These are phyloP conservation scores for Zymoseptoria passerinii DNA, from an alignment of 2,329 filamentous ascomycete species.

Conservation along the genomic window DNA sequence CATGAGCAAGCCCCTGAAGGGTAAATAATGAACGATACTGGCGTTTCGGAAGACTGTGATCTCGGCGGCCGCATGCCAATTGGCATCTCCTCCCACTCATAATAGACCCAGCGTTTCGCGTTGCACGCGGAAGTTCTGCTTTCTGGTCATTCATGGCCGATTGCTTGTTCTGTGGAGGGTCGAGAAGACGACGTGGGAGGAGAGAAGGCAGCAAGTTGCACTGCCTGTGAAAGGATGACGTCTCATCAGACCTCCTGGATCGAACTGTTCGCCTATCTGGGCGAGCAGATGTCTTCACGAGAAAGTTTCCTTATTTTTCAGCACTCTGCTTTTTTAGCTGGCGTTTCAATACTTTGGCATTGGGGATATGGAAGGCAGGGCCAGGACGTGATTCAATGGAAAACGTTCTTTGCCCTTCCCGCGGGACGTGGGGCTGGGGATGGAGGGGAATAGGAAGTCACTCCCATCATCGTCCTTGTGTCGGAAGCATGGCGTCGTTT, in stretches of 20 bases:
- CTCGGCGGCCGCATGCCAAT: slow-evolving; percentile 8
- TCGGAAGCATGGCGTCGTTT: neutral
- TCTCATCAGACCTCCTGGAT: neutral
- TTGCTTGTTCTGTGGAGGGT: neutral
- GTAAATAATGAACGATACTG: neutral
- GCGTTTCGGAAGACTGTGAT: slow-evolving; percentile 13
- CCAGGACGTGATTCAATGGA: neutral
- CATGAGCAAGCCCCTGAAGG: slow-evolving; percentile 8
- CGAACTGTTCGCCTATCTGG: neutral
- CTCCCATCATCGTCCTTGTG: neutral
- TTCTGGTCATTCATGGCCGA: neutral
- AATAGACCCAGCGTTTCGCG: slow-evolving; percentile 20
- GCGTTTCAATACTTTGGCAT: neutral
- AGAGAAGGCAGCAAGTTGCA: neutral
- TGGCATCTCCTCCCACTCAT: slow-evolving; percentile 14
- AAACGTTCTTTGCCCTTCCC: neutral
- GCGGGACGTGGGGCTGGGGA: neutral
- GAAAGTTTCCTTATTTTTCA: neutral
- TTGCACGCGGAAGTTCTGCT: slow-evolving; percentile 2
- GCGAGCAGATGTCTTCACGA: neutral
- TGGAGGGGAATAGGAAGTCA: neutral
- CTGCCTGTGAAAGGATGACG: neutral
- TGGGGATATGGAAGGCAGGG: neutral
- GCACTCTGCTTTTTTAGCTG: neutral
- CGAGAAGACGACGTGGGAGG: neutral